phyloP scores from a whole-genome alignment of 2,329 filamentous ascomycete genomes.

The Fusarium denticulatum region DNA sequence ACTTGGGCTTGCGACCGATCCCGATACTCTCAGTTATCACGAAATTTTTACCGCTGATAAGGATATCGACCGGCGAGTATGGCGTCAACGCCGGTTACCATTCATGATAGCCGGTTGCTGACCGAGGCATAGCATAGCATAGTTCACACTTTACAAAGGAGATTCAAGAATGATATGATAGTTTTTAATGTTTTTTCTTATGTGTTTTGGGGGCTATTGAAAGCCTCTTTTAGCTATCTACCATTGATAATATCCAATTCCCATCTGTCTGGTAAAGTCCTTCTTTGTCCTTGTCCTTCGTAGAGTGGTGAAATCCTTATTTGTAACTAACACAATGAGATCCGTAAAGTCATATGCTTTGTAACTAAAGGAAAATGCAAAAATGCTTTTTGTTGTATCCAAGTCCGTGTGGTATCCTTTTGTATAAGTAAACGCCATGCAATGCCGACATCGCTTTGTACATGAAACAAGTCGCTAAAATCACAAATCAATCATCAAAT shows the following conservation, averaged over 20 bases:
- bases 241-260: conserved; percentile 22
- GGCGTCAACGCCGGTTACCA: conserved; percentile 18
- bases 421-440: conserved; percentile 43
- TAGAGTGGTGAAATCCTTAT: conserved; percentile 38
- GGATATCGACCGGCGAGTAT: conserved; percentile 21
- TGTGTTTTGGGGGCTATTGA: conserved; percentile 15
- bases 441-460: conserved; percentile 45
- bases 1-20: conserved; percentile 27
- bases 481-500: conserved; percentile 33
- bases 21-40: conserved; percentile 28
- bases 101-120: conserved; percentile 18
- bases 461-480: conserved; percentile 41
- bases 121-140: conserved; percentile 12
- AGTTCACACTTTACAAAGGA: conserved; percentile 9
- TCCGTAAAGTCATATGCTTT: conserved; percentile 15
- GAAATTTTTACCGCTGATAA: conserved; percentile 34
- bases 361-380: conserved; percentile 23
- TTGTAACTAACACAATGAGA: conserved; percentile 33
- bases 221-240: conserved; percentile 40
- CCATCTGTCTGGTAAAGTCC: conserved; percentile 28
- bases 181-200: conserved; percentile 38
- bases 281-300: conserved; percentile 30
- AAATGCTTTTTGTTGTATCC: conserved; percentile 34
- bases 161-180: conserved; percentile 1
- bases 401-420: conserved; percentile 45